Evolutionary conservation across 1,139 yeast genomes (phyloP).

Genomic region (Candida dubliniensis): DNA sequence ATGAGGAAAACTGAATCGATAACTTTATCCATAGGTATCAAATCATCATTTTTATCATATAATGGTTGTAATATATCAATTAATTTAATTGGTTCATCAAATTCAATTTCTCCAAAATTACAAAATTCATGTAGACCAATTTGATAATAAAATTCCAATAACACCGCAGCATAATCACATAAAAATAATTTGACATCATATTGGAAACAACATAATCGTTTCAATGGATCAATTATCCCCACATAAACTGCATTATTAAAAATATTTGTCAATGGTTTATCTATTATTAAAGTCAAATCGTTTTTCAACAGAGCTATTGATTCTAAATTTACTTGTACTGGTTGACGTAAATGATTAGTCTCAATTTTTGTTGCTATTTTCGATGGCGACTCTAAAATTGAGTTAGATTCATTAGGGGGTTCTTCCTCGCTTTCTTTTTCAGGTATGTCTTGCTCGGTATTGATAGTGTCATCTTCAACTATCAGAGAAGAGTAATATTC

Average conservation of each 20-base stretch:
- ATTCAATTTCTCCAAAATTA: slow-evolving; percentile 68
- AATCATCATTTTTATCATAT: slow-evolving; percentile 15
- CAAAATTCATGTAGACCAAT: slow-evolving; percentile 74
- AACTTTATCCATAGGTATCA: slow-evolving; percentile 20
- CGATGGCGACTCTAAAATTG: slow-evolving; percentile 3
- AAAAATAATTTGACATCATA: slow-evolving; percentile 73
- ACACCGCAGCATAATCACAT: slow-evolving; percentile 75
- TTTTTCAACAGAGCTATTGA: slow-evolving; percentile 58
- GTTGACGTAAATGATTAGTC: slow-evolving; percentile 9
- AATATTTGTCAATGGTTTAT: slow-evolving; percentile 60
- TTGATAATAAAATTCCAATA: slow-evolving; percentile 77
- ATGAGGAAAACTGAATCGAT: slow-evolving; percentile 39
- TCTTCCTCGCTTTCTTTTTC: slow-evolving; percentile 7
- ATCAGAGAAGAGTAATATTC: slow-evolving; percentile 1
- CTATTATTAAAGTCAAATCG: slow-evolving; percentile 47
- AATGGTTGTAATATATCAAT: slow-evolving; percentile 29
- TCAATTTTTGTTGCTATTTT: slow-evolving; percentile 1
- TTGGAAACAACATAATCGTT: slow-evolving; percentile 79
- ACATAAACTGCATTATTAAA: slow-evolving; percentile 73
- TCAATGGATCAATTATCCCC: slow-evolving; percentile 74
- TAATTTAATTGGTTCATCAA: slow-evolving; percentile 40
- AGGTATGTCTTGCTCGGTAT: slow-evolving; percentile 7
- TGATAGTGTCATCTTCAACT: slow-evolving; percentile 4
- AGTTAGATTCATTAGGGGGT: slow-evolving; percentile 10
- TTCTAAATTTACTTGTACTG: slow-evolving; percentile 47